phyloP scores from a whole-genome alignment of 2,329 filamentous ascomycete species.

The Penicillium corylophilum region DNA sequence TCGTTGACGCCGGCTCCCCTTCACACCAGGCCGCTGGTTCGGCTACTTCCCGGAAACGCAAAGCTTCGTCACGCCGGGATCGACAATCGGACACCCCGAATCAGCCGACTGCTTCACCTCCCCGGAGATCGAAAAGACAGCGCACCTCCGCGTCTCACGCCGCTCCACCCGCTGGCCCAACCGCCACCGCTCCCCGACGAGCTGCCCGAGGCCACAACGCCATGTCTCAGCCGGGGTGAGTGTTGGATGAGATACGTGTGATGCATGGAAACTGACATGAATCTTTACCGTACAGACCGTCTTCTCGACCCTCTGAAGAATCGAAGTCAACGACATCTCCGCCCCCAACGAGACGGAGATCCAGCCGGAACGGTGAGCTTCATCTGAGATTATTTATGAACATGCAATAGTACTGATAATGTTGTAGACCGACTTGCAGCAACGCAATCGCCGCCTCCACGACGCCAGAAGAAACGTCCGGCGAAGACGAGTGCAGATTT shows the following conservation, averaged over 20 bases:
- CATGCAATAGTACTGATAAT: neutral
- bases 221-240: conserved; percentile 46
- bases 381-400: conserved; percentile 4
- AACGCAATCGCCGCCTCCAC: conserved; percentile 36
- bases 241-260: conserved; percentile 12
- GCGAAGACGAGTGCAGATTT: conserved; percentile 62
- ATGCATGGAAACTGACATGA: conserved; percentile 1
- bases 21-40: conserved; percentile 43
- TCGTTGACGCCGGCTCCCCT: conserved; percentile 42
- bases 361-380: conserved; percentile 68
- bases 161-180: conserved; percentile 39
- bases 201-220: conserved; percentile 34
- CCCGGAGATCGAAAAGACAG: conserved; percentile 69
- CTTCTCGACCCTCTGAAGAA: conserved; percentile 64
- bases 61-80: conserved; percentile 59
- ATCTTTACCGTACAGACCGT: conserved; percentile 50
- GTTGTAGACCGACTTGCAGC: conserved; percentile 35
- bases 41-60: conserved; percentile 70
- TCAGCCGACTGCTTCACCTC: conserved; percentile 30
- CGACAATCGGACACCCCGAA: conserved; percentile 38
- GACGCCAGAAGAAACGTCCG: conserved; percentile 55
- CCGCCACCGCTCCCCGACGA: conserved; percentile 46
- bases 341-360: conserved; percentile 69
- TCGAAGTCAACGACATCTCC: conserved; percentile 56
- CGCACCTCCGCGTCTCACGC: conserved; percentile 57